Conservation (phyloP, 139 green algal species). For the Haematococcus lacustris region DNA sequence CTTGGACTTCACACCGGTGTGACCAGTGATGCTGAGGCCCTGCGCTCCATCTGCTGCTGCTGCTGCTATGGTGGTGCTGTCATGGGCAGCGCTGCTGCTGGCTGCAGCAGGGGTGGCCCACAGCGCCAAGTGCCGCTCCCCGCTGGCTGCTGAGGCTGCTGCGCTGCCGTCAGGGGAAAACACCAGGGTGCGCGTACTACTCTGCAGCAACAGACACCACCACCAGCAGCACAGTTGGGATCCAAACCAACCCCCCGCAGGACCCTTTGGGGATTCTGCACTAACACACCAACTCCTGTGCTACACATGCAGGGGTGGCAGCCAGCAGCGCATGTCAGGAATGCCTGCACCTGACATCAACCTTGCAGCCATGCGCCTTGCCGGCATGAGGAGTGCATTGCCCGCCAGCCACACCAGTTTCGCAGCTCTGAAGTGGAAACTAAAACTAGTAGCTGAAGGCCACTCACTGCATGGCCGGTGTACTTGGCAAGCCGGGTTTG, state of each 20-base stretch:
- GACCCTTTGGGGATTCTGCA: background rate
- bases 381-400: background rate
- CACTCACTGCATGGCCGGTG: slow-evolving; percentile 54
- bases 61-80: too few relatives aligned
- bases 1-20: too few relatives aligned
- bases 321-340: background rate
- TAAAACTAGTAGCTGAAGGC: background rate
- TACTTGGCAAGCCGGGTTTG: slow-evolving; percentile 46
- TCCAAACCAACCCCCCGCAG: background rate
- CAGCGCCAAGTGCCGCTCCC: slow-evolving; percentile 53
- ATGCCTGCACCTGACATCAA: background rate
- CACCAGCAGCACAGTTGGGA: background rate
- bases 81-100: too few relatives aligned
- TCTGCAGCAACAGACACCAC: slow-evolving; percentile 18
- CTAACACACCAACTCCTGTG: background rate
- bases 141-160: slow-evolving; percentile 40
- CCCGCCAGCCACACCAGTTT: background rate
- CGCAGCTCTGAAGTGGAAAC: background rate
- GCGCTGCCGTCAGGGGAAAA: slow-evolving; percentile 39
- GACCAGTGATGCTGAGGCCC: too few relatives aligned
- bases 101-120: slow-evolving; percentile 32
- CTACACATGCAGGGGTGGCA: too few relatives aligned
- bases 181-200: slow-evolving; percentile 20
- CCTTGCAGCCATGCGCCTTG: background rate
- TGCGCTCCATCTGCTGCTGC: too few relatives aligned